Evolutionary conservation across 140 eudicot species (phyloP), one percentile per base, ranked within the genome.

Genomic region (Artemisia princeps): DNA sequence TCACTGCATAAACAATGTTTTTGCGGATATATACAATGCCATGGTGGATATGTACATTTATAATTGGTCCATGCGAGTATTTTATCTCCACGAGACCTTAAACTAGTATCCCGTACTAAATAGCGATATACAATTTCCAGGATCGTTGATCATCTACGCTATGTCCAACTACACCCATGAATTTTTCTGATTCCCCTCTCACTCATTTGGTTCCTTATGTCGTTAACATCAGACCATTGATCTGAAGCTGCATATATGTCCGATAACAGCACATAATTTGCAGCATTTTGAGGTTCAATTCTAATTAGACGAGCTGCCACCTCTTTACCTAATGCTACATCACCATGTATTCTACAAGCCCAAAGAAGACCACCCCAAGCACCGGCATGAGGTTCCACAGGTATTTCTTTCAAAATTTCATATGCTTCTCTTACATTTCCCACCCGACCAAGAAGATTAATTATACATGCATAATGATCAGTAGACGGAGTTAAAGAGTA

Each of bases 341-440:
- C 90, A 26, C 84, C 64, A 33, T 90, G 88, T 30, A 77, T 65
- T 69, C 79, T 75, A 80, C 95, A 90, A 26, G 97, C 94, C 76
- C 81, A 85, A 13, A 90, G 94, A 73, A 90, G 94, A 19, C 94
- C 90, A 30, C 95, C 95, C 95, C 91, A 90, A 4, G 94, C 88
- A 57, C 82, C 83, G 11, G 77, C 84, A 78, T 87, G 74, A 2
- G 78, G 79, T 62, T 77, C 87, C 40, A 80, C 53, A 0, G 94
- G 86, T 88, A 77, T 77, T 11, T 77, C 51, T 68, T 77, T 78
- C 20, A 90, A 71, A 45, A 90, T 64, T 56, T 83, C 84, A 44
- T 80, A 84, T 6, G 97, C 97, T 64, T 72, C 80, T 67, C 50
- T 78, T 45, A 90, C 62, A 79, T 70, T 86, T 55, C 95, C 94